Percentiles rank a stretch among this genome's conserved stretches.
Conservation (phyloP, 2,329 filamentous ascomycete genomes). For the Nemania sp. region DNA sequence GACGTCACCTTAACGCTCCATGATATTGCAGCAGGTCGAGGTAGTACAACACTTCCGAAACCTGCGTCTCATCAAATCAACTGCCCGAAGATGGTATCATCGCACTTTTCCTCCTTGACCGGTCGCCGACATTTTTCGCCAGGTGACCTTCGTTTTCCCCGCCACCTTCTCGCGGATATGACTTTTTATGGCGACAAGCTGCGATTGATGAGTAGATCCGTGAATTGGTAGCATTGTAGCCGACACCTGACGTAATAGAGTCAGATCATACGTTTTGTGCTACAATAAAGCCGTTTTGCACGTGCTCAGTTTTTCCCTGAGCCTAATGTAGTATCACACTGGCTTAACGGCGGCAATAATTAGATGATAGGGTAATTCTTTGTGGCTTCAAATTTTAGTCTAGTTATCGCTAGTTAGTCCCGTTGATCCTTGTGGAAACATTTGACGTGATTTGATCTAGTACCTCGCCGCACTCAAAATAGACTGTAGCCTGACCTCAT, state of each 20-base stretch:
- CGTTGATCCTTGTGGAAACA: too few relatives aligned
- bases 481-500: too few relatives aligned
- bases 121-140: neutral
- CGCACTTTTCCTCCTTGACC: neutral
- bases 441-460: too few relatives aligned
- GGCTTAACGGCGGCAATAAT: neutral
- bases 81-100: neutral
- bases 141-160: neutral
- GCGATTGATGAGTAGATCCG: neutral
- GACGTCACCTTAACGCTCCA: neutral
- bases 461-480: too few relatives aligned
- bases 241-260: neutral
- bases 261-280: neutral
- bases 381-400: too few relatives aligned
- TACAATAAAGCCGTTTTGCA: neutral
- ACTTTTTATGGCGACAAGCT: neutral
- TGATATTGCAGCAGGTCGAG: neutral
- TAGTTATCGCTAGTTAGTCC: too few relatives aligned
- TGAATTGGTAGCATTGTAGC: neutral
- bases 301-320: neutral
- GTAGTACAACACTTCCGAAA: neutral
- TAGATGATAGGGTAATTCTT: too few relatives aligned
- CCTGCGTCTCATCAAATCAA: neutral
- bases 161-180: neutral
- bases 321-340: neutral